phyloP scores from a whole-genome alignment of 441 rosid genomes.

The Flueggea neowawraea region DNA sequence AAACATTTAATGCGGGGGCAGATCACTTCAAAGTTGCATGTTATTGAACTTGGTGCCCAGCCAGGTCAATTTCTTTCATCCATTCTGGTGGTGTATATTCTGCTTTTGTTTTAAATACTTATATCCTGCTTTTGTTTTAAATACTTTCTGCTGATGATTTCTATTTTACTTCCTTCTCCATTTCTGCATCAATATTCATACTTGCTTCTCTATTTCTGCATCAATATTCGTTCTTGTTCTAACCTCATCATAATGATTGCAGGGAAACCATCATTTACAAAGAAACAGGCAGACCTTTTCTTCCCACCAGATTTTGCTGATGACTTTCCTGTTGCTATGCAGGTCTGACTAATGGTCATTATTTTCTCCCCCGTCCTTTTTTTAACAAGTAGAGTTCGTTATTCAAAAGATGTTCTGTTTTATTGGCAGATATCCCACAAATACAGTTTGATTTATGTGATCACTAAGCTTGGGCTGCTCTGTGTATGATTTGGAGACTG shows the following conservation, averaged over 20 bases:
- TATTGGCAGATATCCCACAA: constrained; percentile 94
- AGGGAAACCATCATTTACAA: constrained; percentile 95
- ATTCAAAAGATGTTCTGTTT: constrained; percentile 25
- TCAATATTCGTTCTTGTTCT: neutral
- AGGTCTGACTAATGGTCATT: constrained; percentile 40
- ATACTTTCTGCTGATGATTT: neutral
- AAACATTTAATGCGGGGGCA: constrained; percentile 92
- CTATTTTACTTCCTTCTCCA: neutral
- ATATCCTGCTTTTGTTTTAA: too few relatives aligned
- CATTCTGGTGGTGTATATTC: neutral
- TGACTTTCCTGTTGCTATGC: constrained; percentile 99
- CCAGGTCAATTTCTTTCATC: constrained; percentile 57
- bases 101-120: neutral
- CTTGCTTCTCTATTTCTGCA: neutral
- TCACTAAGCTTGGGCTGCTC: constrained; percentile 97
- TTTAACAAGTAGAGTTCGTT: constrained; percentile 15
- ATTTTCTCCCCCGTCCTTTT: neutral
- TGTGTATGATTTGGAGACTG: constrained; percentile 99
- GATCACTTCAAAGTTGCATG: constrained; percentile 88
- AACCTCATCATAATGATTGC: constrained; percentile 2
- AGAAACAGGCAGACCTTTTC: constrained; percentile 99
- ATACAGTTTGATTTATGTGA: constrained; percentile 85
- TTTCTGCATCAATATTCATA: too few relatives aligned
- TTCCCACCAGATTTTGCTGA: constrained; percentile 99
- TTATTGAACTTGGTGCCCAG: constrained; percentile 99